Base-by-base conservation (phyloP, 257 asterid species). In the Gentiana dahurica region DNA sequence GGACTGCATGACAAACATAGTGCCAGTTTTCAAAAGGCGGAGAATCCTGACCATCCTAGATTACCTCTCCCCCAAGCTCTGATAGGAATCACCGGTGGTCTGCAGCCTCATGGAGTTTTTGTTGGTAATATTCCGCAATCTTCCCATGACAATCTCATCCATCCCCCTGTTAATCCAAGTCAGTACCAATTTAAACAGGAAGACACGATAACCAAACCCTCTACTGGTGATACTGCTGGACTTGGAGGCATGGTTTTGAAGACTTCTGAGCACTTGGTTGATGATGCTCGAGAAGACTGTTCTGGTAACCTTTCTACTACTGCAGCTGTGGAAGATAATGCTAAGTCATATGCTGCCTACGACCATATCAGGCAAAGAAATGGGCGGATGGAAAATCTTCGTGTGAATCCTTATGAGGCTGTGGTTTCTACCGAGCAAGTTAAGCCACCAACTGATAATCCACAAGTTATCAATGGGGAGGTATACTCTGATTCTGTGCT, bases 361-460 rank as follows among this genome's bases (percentile, higher is more conserved):
- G 94, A 91, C 56, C 74, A 81, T 59, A 71, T 79, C 58, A 73
- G 77, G 57, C 90, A 79, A 73, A 79, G 79, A 37, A 95, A 81
- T 55, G 80, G 72, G 62, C 73, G 84, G 71, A 69, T 91, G 77
- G 90, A 74, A 66, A 81, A 83, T 78, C 86, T 85, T 68, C 65
- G 65, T 65, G 41, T 81, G 52, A 58, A 71, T 55, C 85, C 95
- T 39, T 59, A 83, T 60, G 96, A 85, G 66, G 67, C 73, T 39
- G 38, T 72, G 35, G 53, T 67, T 35, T 55, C 6, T 51, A 73
- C 64, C 13, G 90, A 73, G 67, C 81, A 54, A 60, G 65, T 61
- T 52, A 77, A 69, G 64, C 48, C 69, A 8, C 51, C 70, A 51
- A 65, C 38, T 34, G 82, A 79, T 55, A 66, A 60, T 64, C 58